A percentile compares a stretch with the other conserved stretches of the same genome.
Conservation (phyloP, 768 basidiomycete genomes). For the Agrocybe pediades region DNA sequence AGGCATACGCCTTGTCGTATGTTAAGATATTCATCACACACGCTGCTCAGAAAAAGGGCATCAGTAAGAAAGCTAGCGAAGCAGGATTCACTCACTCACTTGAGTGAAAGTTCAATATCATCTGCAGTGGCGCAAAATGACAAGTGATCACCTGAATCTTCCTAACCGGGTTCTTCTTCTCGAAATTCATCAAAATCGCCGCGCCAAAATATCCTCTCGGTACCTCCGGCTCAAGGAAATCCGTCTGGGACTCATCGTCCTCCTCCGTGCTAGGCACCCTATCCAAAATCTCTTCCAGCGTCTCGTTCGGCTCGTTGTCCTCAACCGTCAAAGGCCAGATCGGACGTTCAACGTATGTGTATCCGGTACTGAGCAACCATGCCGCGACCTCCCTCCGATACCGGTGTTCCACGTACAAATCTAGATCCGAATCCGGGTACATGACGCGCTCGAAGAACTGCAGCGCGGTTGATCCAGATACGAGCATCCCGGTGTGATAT, state of each 20-base stretch:
- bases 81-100: conserved; percentile 30
- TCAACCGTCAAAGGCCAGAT: conserved; percentile 1
- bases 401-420: conserved; percentile 27
- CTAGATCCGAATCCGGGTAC: conserved; percentile 17
- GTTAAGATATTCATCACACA: conserved; percentile 47
- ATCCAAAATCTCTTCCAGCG: conserved; percentile 1
- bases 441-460: conserved; percentile 9
- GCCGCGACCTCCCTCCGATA: conserved; percentile 29
- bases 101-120: conserved; percentile 45
- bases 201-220: conserved; percentile 20
- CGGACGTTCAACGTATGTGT: conserved; percentile 11
- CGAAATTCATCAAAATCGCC: conserved; percentile 32
- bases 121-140: conserved; percentile 27
- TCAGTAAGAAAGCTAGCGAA: neutral
- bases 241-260: neutral
- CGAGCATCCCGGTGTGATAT: conserved; percentile 3
- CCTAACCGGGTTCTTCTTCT: conserved; percentile 15
- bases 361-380: conserved; percentile 29
- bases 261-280: neutral
- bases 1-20: conserved; percentile 37
- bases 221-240: neutral
- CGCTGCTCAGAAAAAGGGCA: conserved; percentile 23
- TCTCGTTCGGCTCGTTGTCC: neutral
- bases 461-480: conserved; percentile 12
- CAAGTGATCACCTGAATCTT: conserved; percentile 43